Evolutionary conservation across 1,284 basidiomycete genomes (phyloP).

Genomic region (Tremellales sp.): DNA sequence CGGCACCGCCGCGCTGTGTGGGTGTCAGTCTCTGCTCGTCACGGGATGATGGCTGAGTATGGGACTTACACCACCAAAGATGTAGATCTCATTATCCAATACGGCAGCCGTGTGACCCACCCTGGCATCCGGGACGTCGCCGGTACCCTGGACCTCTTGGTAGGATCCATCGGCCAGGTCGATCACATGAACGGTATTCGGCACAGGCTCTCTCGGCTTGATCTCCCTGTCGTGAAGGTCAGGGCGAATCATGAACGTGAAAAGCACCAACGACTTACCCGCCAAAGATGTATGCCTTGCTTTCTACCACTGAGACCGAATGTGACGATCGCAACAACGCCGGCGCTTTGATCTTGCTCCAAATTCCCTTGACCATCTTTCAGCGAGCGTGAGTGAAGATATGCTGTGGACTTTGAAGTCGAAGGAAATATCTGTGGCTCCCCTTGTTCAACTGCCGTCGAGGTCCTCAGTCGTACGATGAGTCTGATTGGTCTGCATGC

Average conservation of each 20-base stretch:
- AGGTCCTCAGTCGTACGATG: neutral
- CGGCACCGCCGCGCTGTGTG: slow-evolving; percentile 19
- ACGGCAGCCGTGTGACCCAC: slow-evolving; percentile 26
- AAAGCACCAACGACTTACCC: slow-evolving; percentile 11
- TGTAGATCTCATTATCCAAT: slow-evolving; percentile 18
- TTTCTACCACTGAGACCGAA: slow-evolving; percentile 18
- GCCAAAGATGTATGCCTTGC: slow-evolving; percentile 21
- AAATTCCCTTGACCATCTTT: neutral
- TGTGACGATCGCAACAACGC: slow-evolving; percentile 28
- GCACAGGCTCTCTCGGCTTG: slow-evolving; percentile 27
- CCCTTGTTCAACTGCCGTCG: neutral
- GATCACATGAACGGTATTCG: slow-evolving; percentile 22
- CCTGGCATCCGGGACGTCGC: slow-evolving; percentile 21
- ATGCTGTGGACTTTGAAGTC: too few species aligned
- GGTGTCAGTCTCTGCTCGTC: neutral
- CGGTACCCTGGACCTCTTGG: slow-evolving; percentile 8
- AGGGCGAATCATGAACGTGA: neutral
- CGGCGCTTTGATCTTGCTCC: slow-evolving; percentile 5
- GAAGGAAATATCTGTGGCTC: too few species aligned
- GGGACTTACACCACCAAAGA: slow-evolving; percentile 32
- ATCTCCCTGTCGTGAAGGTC: slow-evolving; percentile 16
- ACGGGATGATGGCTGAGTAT: too few species aligned
- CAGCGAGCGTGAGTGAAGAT: neutral
- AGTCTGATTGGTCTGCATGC: neutral
- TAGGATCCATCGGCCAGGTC: slow-evolving; percentile 19